Percentiles rank a stretch among this genome's conserved stretches.
phyloP scores from a whole-genome alignment of 2,329 filamentous ascomycete species.

The Simplicillium aogashimaense region DNA sequence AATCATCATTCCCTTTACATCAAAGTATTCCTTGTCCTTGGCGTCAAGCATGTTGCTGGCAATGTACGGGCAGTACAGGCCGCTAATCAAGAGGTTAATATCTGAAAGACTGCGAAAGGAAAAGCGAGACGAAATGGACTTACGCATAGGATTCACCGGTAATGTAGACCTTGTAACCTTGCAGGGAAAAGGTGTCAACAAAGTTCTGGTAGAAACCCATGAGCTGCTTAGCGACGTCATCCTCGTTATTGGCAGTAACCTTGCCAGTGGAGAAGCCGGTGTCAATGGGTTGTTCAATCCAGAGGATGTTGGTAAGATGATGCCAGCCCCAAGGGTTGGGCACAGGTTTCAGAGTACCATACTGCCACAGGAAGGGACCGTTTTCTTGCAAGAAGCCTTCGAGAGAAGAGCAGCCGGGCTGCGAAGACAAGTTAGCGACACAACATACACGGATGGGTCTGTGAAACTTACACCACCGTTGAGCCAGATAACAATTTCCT shows the following conservation, averaged over 20 bases:
- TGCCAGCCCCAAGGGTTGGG: slow-evolving; percentile 65
- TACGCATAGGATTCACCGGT: slow-evolving; percentile 56
- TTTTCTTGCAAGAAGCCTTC: slow-evolving; percentile 68
- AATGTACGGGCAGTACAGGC: slow-evolving; percentile 58
- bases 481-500: slow-evolving; percentile 54
- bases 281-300: slow-evolving; percentile 58
- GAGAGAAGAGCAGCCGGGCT: slow-evolving; percentile 52
- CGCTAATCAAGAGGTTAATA: slow-evolving; percentile 36
- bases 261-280: slow-evolving; percentile 62
- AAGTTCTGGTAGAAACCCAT: slow-evolving; percentile 68
- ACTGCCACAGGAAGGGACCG: slow-evolving; percentile 62
- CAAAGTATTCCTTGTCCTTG: slow-evolving; percentile 53
- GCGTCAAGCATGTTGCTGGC: slow-evolving; percentile 58
- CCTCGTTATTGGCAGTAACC: slow-evolving; percentile 52
- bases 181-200: slow-evolving; percentile 51
- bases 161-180: slow-evolving; percentile 57
- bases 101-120: no score
- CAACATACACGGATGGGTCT: no score
- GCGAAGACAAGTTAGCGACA: not conserved
- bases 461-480: slow-evolving; percentile 37
- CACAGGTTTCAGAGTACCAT: slow-evolving; percentile 56
- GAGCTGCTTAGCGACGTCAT: slow-evolving; percentile 57
- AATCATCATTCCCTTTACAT: slow-evolving; percentile 57
- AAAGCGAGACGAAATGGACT: not conserved
- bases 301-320: slow-evolving; percentile 68